A percentile compares a stretch with the other conserved stretches of the same genome.
These are phyloP conservation scores for Kalanchoe fedtschenkoi DNA, from an alignment of 164 flowering plant species.

Conservation along the genomic window DNA sequence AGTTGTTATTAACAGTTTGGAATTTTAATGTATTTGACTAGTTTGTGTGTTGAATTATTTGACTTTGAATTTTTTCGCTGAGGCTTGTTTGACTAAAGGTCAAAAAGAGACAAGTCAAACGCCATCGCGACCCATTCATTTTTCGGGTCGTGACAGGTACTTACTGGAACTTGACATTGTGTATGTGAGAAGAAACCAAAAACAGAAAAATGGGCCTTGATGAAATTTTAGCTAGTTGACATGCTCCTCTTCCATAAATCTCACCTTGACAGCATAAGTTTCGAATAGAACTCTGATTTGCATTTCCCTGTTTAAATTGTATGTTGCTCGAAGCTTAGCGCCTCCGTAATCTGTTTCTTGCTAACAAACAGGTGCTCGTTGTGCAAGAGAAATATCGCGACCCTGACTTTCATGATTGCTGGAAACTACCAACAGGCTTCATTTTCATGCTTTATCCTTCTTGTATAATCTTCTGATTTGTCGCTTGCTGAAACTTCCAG, in stretches of 20 bases:
- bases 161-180: neutral
- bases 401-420: conserved; percentile 36
- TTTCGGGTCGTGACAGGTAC: no score
- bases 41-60: no score
- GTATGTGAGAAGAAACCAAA: neutral
- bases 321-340: neutral
- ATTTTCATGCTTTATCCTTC: conserved; percentile 65
- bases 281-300: no score
- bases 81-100: no score
- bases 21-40: no score
- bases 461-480: neutral
- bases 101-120: no score
- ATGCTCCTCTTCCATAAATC: no score
- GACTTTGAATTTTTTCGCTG: no score
- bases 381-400: conserved; percentile 72
- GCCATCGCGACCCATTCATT: no score
- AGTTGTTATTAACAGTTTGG: no score
- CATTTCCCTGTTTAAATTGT: no score
- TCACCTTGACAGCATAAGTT: no score
- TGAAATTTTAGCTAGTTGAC: neutral
- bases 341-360: neutral
- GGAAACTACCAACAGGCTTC: conserved; percentile 90
- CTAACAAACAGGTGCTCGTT: conserved; percentile 53
- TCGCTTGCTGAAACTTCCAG: conserved; percentile 22
- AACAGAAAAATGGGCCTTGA: neutral